These are phyloP conservation scores for Aureobasidium uvarum DNA, from an alignment of 2,329 filamentous ascomycete species.

Conservation along the genomic window DNA sequence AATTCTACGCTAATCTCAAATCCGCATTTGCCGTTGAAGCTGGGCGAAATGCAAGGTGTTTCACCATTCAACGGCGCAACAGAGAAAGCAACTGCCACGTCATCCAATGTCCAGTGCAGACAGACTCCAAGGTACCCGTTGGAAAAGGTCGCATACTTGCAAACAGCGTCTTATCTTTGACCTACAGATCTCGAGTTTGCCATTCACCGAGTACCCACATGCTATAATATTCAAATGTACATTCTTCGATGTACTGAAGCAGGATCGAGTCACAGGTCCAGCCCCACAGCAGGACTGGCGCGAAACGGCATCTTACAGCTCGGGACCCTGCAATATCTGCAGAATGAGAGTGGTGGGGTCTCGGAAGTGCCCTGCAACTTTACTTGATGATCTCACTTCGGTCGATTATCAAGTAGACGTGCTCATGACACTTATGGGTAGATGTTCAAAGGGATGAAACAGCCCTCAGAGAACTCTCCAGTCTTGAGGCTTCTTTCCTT, in stretches of 20 bases:
- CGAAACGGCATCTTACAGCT: not conserved
- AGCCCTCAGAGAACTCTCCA: not conserved
- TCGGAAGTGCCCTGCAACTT: conserved; percentile 5
- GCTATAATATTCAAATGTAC: not conserved
- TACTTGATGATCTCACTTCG: not conserved
- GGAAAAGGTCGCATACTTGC: not conserved
- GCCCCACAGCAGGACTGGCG: not conserved
- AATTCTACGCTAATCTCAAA: not conserved
- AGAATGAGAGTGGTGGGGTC: not conserved
- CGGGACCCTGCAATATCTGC: not conserved
- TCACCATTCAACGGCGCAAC: not conserved
- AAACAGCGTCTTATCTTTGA: not conserved
- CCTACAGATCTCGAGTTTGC: not conserved
- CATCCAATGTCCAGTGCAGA: too few relatives aligned
- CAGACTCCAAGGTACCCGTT: not conserved
- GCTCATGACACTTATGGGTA: not conserved
- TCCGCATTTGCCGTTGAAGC: not conserved
- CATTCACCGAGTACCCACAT: not conserved
- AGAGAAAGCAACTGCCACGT: not conserved
- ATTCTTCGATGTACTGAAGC: not conserved
- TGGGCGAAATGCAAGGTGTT: not conserved
- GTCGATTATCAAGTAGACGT: not conserved
- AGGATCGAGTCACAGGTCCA: not conserved
- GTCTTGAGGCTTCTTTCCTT: not conserved
- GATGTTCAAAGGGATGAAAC: conserved; percentile 4